Percentiles rank a stretch among this genome's conserved stretches.
Conservation (phyloP, 2,329 filamentous ascomycete species). For the Paraphoma chrysanthemicola region DNA sequence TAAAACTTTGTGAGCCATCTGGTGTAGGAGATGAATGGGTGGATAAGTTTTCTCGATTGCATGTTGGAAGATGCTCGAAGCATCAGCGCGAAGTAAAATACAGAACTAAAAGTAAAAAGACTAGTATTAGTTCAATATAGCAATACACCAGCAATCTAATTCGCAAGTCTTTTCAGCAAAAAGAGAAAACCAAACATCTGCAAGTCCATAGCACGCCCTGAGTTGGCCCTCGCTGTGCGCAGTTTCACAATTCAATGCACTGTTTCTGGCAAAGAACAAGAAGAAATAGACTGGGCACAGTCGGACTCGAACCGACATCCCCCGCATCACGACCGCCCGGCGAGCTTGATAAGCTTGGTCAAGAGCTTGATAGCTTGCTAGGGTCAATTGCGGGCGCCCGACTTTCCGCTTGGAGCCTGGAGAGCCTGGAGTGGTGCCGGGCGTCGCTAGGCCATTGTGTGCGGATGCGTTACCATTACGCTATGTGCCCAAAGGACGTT, state of each 20-base stretch:
- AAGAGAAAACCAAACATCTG: no score
- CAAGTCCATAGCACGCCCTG: no score
- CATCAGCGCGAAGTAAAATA: no score
- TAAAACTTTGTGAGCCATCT: neutral
- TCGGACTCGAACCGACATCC: neutral
- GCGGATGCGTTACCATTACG: conserved; percentile 4
- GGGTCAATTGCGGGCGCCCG: neutral
- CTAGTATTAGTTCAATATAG: no score
- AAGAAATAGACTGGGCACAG: conserved; percentile 1
- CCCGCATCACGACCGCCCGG: neutral
- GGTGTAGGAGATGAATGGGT: neutral
- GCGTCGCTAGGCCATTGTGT: neutral
- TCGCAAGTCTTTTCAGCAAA: no score
- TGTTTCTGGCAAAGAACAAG: neutral
- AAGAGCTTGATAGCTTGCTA: neutral
- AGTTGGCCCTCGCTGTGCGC: no score
- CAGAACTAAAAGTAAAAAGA: no score
- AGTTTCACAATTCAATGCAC: no score
- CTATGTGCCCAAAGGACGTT: neutral
- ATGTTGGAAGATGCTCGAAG: no score
- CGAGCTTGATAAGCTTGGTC: neutral
- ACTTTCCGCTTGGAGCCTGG: neutral
- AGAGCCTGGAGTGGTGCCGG: neutral
- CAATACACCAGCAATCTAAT: no score
- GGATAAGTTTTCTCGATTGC: no score